A percentile compares a stretch with the other conserved stretches of the same genome.
These are phyloP conservation scores for Marsdenia floribunda DNA, from an alignment of 257 asterid genomes.

Conservation along the genomic window DNA sequence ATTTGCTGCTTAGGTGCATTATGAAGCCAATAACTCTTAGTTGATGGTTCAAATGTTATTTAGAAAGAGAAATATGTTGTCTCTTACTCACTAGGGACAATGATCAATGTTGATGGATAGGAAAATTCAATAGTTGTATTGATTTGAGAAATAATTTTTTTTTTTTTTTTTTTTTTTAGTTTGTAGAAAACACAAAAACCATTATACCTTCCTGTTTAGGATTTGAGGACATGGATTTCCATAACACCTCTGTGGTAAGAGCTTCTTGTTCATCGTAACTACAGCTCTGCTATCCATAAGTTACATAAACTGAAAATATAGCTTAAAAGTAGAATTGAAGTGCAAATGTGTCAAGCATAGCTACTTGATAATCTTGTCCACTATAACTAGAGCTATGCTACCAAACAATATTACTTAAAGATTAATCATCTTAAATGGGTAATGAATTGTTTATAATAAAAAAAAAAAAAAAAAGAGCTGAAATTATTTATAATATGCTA, in stretches of 20 bases:
- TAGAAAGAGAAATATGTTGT: background rate
- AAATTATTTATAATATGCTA: background rate
- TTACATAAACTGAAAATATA: background rate
- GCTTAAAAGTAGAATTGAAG: background rate
- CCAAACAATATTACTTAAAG: background rate
- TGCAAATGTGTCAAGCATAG: background rate
- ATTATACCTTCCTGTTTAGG: background rate
- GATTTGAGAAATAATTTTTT: background rate
- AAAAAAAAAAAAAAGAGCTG: background rate
- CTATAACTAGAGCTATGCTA: background rate
- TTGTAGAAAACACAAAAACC: background rate
- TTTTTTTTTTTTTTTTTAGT: no score
- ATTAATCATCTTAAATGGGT: background rate
- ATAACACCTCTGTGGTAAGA: background rate
- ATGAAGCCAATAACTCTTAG: background rate
- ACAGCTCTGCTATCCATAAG: background rate
- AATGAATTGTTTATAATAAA: background rate
- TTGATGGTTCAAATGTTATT: background rate
- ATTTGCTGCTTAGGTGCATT: slow-evolving; percentile 38
- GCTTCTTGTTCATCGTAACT: background rate
- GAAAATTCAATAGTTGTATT: background rate
- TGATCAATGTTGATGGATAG: background rate
- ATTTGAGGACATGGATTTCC: background rate
- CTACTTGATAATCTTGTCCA: background rate
- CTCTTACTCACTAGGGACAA: background rate